phyloP scores from a whole-genome alignment of 2,329 filamentous ascomycete species.

The Trichophyton simii region DNA sequence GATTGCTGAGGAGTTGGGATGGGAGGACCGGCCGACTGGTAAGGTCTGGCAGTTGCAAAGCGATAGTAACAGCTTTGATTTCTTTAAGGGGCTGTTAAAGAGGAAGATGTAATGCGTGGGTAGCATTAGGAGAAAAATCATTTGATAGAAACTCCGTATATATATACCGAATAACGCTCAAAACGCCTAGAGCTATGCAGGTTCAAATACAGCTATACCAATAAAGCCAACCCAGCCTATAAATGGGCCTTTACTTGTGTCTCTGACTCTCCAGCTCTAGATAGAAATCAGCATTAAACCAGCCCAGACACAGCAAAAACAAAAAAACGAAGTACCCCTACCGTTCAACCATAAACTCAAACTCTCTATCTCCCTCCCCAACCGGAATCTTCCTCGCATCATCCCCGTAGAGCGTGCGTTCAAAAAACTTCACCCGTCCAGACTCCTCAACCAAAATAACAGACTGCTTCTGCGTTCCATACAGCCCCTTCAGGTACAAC shows the following conservation, averaged over 20 bases:
- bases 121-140: neutral
- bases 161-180: neutral
- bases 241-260: neutral
- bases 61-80: constrained; percentile 97
- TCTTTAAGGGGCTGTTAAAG: constrained; percentile 76
- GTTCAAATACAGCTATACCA: neutral
- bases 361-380: constrained; percentile 36
- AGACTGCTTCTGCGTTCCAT: constrained; percentile 54
- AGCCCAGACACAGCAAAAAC: neutral
- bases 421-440: constrained; percentile 49
- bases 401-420: constrained; percentile 48
- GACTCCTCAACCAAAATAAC: constrained; percentile 44
- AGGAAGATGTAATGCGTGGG: constrained; percentile 49
- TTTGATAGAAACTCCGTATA: too few relatives aligned
- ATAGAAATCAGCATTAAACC: neutral
- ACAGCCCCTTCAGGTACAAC: constrained; percentile 37
- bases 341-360: constrained; percentile 23
- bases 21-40: constrained; percentile 60
- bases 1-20: constrained; percentile 67
- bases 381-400: constrained; percentile 36
- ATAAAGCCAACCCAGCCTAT: neutral
- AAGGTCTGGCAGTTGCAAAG: constrained; percentile 76
- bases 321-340: neutral
- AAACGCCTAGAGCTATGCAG: neutral
- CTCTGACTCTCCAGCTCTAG: neutral